phyloP scores from a whole-genome alignment of 345 rosid genomes.

The Litchi chinensis region DNA sequence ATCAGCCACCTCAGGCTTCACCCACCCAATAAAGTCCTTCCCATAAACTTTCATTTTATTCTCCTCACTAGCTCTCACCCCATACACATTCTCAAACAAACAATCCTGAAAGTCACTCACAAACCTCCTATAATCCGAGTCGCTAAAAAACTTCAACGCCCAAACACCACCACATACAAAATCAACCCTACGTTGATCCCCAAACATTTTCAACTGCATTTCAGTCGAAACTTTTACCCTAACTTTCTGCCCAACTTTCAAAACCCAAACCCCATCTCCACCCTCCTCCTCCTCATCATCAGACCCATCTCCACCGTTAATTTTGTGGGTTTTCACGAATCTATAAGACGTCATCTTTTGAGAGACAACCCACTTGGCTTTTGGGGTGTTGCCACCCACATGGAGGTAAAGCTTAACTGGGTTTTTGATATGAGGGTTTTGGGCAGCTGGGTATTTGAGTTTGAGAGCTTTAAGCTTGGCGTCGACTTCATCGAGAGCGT shows the following conservation, averaged over 20 bases:
- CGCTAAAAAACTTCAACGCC: conserved; percentile 79
- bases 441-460: conserved; percentile 45
- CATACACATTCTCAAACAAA: conserved; percentile 82
- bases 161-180: conserved; percentile 78
- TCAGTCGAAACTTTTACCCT: conserved; percentile 70
- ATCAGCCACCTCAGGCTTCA: conserved; percentile 84
- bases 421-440: conserved; percentile 38
- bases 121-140: conserved; percentile 67
- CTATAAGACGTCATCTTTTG: conserved; percentile 60
- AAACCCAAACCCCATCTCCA: conserved; percentile 55
- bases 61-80: conserved; percentile 63
- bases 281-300: conserved; percentile 44
- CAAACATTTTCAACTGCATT: conserved; percentile 87
- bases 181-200: conserved; percentile 79
- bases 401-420: conserved; percentile 85
- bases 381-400: conserved; percentile 79
- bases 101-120: conserved; percentile 70
- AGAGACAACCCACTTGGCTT: conserved; percentile 75
- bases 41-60: conserved; percentile 77
- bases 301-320: conserved; percentile 28
- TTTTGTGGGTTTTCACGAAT: conserved; percentile 43
- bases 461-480: conserved; percentile 62
- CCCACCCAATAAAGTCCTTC: conserved; percentile 90
- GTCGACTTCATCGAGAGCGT: conserved; percentile 53
- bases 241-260: conserved; percentile 70